phyloP scores from a whole-genome alignment of 192 early-diverging fungal species.

The Phycomyces blakesleeanus region DNA sequence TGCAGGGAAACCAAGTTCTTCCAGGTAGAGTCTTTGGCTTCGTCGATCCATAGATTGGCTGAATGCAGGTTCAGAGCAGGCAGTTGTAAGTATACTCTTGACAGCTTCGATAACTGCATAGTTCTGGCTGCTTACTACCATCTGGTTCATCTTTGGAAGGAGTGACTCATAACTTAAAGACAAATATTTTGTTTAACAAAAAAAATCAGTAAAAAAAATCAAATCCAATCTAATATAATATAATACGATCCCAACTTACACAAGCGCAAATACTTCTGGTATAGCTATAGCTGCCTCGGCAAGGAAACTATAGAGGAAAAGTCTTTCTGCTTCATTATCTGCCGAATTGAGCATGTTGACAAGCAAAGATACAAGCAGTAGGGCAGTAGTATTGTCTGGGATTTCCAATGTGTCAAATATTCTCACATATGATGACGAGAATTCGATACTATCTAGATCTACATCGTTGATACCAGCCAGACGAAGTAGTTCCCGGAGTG shows the following conservation, averaged over 20 bases:
- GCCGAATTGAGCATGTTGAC: slow-evolving; percentile 64
- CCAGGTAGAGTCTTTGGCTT: slow-evolving; percentile 43
- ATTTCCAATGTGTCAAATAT: slow-evolving; percentile 59
- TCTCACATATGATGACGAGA: slow-evolving; percentile 44
- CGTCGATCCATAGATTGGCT: slow-evolving; percentile 26
- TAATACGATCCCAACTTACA: too few species aligned
- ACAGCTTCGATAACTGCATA: slow-evolving; percentile 23
- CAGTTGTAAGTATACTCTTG: slow-evolving; percentile 24
- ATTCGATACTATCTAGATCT: slow-evolving; percentile 41
- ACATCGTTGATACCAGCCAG: slow-evolving; percentile 46
- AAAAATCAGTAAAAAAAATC: not conserved
- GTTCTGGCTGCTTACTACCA: slow-evolving; percentile 57
- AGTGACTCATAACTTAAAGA: slow-evolving; percentile 58
- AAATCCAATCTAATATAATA: not conserved
- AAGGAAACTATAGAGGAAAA: slow-evolving; percentile 71
- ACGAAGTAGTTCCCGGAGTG: slow-evolving; percentile 51
- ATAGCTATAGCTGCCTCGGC: slow-evolving; percentile 62
- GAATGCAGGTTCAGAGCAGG: slow-evolving; percentile 27
- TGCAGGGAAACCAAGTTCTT: slow-evolving; percentile 37
- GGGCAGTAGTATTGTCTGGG: slow-evolving; percentile 52
- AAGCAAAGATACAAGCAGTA: slow-evolving; percentile 58
- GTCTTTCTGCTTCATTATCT: slow-evolving; percentile 63
- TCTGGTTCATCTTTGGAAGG: slow-evolving; percentile 62
- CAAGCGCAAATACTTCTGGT: slow-evolving; percentile 64
- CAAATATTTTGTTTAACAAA: slow-evolving; percentile 4